These are phyloP conservation scores for Biscogniauxia marginata DNA, from an alignment of 2,329 filamentous ascomycete genomes.

Conservation along the genomic window DNA sequence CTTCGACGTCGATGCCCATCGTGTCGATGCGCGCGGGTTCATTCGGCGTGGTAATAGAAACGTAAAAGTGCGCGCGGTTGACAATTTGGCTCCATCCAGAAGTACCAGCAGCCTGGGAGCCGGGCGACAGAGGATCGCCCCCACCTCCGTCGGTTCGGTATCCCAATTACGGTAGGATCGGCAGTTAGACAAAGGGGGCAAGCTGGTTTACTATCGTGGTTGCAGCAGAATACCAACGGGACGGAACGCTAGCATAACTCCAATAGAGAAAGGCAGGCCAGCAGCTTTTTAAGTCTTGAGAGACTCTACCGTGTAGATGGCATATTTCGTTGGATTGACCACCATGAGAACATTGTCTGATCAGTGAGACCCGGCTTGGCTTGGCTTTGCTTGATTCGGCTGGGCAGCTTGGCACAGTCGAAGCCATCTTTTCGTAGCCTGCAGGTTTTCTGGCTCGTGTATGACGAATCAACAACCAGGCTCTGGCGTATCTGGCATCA, in stretches of 20 bases:
- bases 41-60: not conserved
- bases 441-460: not conserved
- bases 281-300: not conserved
- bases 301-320: not conserved
- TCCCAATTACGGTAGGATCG: not conserved
- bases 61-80: not conserved
- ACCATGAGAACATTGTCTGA: not conserved
- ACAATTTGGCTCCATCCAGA: not conserved
- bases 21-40: not conserved
- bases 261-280: not conserved
- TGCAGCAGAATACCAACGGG: not conserved
- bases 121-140: not conserved
- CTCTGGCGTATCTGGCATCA: no score
- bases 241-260: not conserved
- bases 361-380: not conserved
- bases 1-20: constrained; percentile 29
- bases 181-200: not conserved
- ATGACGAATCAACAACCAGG: not conserved
- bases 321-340: not conserved
- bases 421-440: not conserved
- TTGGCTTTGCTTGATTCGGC: not conserved
- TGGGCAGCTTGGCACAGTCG: not conserved
- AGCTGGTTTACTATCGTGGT: not conserved
- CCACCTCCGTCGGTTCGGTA: not conserved
- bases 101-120: not conserved